Evolutionary conservation across 2,329 filamentous ascomycete species (phyloP), one percentile per base, ranked within the genome.

Genomic region (Pseudopithomyces chartarum): DNA sequence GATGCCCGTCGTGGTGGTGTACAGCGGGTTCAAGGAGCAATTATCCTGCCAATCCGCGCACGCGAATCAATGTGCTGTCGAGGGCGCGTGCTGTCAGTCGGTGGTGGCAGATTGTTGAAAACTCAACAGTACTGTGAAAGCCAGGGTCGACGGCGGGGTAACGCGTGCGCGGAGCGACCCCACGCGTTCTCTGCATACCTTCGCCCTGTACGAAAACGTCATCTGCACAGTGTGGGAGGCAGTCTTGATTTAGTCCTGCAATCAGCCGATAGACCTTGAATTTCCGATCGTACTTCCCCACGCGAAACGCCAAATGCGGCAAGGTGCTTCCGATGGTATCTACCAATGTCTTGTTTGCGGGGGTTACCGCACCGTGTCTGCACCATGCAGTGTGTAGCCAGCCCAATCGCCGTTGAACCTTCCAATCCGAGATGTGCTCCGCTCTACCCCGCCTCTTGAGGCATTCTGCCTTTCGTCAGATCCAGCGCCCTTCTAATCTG

Each of bases 391-490:
- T 34, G 13, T 15, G 34, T 20, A 40, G 22, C 10, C 8, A 19
- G 11, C 12, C 12, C 26, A 51, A 29, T 29, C 26, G 26, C 23
- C 23, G 26, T 32, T 42, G 33, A 42, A 17, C 26, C 4, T 22
- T 26, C 33, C 23, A 20, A 4, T 22, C 61, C 58, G 38, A 55
- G n/a, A 73, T 71, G 67, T 61, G 53, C 56, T 51, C 45, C 63
- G 64, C 64, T 54, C 63, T 62, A 55, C 55, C 66, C 52, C 53
- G 57, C 43, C 46, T 67, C 47, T 56, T 62, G 7, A 64, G 61
- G 53, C 56, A 62, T 52, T 57, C 66, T 19, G 40, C 54, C 33
- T 57, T 45, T 40, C 43, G 40, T 42, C 57, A 38, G 23, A 48
- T 26, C 46, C 34, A 50, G 23, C 58, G 22, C 53, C 54, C 20